A percentile compares a stretch with the other conserved stretches of the same genome.
These are phyloP conservation scores for Silybum marianum DNA, from an alignment of 129 eudicot genomes.

Conservation along the genomic window DNA sequence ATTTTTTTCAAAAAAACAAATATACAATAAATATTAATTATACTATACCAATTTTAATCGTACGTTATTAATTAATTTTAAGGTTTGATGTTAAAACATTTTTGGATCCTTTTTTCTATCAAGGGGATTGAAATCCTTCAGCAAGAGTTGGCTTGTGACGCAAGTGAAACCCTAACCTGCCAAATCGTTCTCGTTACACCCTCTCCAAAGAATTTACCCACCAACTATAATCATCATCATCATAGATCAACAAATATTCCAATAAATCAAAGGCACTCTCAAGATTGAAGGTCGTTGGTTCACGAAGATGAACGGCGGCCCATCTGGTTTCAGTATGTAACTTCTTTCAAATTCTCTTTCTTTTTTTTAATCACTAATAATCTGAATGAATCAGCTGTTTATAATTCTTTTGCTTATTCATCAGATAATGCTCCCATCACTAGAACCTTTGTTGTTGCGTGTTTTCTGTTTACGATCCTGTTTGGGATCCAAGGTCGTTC, in stretches of 20 bases:
- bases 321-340: slow-evolving; percentile 94
- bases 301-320: slow-evolving; percentile 98
- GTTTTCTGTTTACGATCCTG: slow-evolving; percentile 68
- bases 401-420: slow-evolving; percentile 16
- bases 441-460: slow-evolving; percentile 65
- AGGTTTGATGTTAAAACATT: no score
- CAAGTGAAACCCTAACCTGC: slow-evolving; percentile 43
- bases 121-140: background rate
- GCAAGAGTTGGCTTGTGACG: slow-evolving; percentile 23
- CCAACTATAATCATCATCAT: background rate
- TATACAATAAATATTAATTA: no score
- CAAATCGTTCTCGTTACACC: slow-evolving; percentile 10
- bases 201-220: slow-evolving; percentile 12
- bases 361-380: background rate
- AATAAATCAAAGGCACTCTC: slow-evolving; percentile 8
- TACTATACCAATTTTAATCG: no score
- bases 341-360: background rate
- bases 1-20: no score
- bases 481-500: slow-evolving; percentile 92
- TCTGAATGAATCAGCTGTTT: background rate
- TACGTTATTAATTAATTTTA: no score
- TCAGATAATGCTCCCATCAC: slow-evolving; percentile 98
- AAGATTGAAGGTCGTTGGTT: slow-evolving; percentile 52
- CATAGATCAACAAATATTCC: slow-evolving; percentile 25
- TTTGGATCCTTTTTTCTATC: background rate